A percentile compares a stretch with the other conserved stretches of the same genome.
Evolutionary conservation across 2,329 filamentous ascomycete genomes (phyloP).

Genomic region (Cercospora zeina): DNA sequence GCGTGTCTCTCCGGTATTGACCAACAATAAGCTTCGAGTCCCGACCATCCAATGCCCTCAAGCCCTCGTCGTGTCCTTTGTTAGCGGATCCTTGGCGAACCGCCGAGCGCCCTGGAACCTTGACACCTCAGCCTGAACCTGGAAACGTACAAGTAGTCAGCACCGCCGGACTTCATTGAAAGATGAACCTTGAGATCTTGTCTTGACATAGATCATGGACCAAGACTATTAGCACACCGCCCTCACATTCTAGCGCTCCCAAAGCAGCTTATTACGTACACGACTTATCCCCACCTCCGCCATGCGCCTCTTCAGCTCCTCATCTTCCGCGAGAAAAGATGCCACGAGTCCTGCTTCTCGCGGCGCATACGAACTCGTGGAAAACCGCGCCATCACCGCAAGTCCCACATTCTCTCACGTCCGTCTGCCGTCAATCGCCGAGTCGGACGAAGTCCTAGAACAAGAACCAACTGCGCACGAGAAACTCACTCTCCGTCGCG

Average conservation of each 20-base stretch:
- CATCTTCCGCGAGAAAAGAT: conserved; percentile 4
- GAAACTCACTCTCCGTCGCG: conserved; percentile 44
- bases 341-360: conserved; percentile 13
- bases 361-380: conserved; percentile 27
- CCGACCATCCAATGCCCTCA: conserved; percentile 3
- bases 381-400: not conserved
- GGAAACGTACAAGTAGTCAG: not conserved
- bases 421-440: not conserved
- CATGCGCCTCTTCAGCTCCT: conserved; percentile 23
- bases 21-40: conserved; percentile 10
- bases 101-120: conserved; percentile 2
- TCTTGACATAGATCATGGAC: not conserved
- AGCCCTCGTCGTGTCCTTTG: not conserved
- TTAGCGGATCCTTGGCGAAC: conserved; percentile 11
- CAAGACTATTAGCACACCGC: not conserved
- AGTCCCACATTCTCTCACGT: not conserved
- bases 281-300: not conserved
- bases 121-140: conserved; percentile 4
- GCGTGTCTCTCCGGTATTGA: conserved; percentile 10
- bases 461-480: conserved; percentile 46
- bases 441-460: not conserved
- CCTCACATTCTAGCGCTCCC: not conserved
- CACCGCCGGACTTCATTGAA: not conserved
- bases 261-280: not conserved
- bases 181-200: not conserved